Evolutionary conservation across 139 green algal genomes (phyloP).

Genomic region (Protoeuglena noctilucae): DNA sequence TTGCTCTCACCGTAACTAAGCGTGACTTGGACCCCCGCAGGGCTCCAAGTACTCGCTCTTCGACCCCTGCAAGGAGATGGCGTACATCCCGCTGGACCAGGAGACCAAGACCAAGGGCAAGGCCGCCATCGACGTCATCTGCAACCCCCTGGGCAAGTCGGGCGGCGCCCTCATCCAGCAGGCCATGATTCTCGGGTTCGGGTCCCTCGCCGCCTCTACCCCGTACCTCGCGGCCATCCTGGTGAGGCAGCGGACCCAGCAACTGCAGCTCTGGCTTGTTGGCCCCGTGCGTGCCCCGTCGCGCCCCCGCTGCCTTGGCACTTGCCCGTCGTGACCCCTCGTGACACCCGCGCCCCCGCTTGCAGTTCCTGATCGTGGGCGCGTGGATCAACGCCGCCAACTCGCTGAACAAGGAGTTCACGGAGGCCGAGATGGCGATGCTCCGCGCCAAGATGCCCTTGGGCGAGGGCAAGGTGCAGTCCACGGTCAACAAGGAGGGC

Average conservation of each 20-base stretch:
- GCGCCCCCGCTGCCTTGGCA: no score
- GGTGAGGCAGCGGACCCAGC: no score
- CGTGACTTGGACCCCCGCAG: no score
- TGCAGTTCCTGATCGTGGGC: constrained; percentile 69
- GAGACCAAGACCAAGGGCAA: constrained; percentile 90
- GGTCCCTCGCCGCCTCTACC: constrained; percentile 85
- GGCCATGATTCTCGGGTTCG: constrained; percentile 93
- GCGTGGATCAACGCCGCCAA: constrained; percentile 72
- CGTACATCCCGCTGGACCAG: constrained; percentile 93
- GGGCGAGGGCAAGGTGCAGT: no score
- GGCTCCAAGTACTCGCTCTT: constrained; percentile 97
- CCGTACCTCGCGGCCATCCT: constrained; percentile 92
- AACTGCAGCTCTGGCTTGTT: no score
- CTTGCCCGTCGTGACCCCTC: no score
- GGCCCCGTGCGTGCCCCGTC: no score
- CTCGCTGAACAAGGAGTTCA: constrained; percentile 71
- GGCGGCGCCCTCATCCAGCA: constrained; percentile 96
- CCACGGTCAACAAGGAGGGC: constrained; percentile 1
- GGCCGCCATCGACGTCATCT: constrained; percentile 97
- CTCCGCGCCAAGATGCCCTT: constrained; percentile 10
- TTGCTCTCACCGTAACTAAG: no score
- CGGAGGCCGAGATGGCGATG: constrained; percentile 35
- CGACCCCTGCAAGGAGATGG: constrained; percentile 99
- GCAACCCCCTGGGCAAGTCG: constrained; percentile 98
- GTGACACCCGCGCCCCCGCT: no score